A percentile compares a stretch with the other conserved stretches of the same genome.
Evolutionary conservation across 495 filamentous ascomycete genomes (phyloP).

Genomic region (Cudoniella acicularis): DNA sequence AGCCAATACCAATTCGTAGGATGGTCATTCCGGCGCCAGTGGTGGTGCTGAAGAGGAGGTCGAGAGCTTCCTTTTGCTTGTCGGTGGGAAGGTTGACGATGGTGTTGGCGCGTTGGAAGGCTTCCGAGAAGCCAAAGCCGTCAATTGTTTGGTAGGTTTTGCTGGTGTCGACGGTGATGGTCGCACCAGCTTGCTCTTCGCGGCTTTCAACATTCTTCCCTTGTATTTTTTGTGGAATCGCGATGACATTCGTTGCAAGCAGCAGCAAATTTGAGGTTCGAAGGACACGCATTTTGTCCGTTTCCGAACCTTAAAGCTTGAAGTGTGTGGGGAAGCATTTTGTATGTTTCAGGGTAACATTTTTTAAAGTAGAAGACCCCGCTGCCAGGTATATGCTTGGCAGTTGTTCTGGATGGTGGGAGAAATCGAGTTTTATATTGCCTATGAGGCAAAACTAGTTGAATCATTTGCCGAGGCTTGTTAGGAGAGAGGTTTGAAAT

Average conservation of each 20-base stretch:
- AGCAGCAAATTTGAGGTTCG: neutral
- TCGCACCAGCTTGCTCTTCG: neutral
- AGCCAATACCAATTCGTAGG: conserved; percentile 54
- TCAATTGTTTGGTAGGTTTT: conserved; percentile 45
- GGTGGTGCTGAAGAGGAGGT: conserved; percentile 48
- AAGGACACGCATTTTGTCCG: neutral
- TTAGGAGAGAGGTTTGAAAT: too few species aligned
- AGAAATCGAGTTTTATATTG: neutral
- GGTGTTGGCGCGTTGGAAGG: conserved; percentile 52
- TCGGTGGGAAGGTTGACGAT: conserved; percentile 44
- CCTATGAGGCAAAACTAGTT: neutral
- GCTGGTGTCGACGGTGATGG: conserved; percentile 39
- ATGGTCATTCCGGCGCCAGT: conserved; percentile 52
- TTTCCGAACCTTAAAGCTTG: neutral
- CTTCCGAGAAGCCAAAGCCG: conserved; percentile 49
- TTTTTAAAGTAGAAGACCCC: neutral
- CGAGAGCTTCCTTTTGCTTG: conserved; percentile 41
- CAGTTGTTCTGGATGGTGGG: neutral
- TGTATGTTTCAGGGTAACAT: neutral
- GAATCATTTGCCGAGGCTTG: neutral
- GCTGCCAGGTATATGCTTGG: neutral
- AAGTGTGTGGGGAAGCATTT: neutral
- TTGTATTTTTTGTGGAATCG: neutral
- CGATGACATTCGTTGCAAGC: neutral
- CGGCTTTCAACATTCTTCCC: neutral